These are phyloP conservation scores for Sicyos baderoa DNA, from an alignment of 306 rosid species.

Conservation along the genomic window DNA sequence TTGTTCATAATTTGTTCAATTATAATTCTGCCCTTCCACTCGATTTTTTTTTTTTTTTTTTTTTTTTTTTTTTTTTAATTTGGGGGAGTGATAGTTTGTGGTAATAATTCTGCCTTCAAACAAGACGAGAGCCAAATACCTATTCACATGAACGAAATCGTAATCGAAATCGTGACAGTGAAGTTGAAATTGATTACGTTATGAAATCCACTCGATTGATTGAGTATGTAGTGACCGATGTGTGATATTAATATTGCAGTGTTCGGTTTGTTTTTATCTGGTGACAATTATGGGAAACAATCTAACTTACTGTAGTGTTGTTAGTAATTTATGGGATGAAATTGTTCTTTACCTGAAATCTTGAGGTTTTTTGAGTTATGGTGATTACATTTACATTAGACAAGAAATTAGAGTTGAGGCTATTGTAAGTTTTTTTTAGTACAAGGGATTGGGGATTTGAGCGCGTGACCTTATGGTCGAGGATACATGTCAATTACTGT, in stretches of 20 bases:
- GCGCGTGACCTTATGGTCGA: too few relatives aligned
- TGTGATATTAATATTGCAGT: not conserved
- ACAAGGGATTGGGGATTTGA: too few relatives aligned
- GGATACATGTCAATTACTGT: too few relatives aligned
- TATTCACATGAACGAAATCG: too few relatives aligned
- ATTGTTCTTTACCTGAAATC: not conserved
- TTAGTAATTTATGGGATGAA: not conserved
- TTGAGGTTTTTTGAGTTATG: not conserved
- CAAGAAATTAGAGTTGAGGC: not conserved
- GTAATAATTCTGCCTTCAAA: too few relatives aligned
- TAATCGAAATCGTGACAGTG: too few relatives aligned
- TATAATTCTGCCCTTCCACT: not conserved
- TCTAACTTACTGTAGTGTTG: not conserved
- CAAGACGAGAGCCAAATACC: too few relatives aligned
- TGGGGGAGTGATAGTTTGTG: too few relatives aligned
- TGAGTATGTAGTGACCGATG: not conserved
- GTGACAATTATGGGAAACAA: not conserved
- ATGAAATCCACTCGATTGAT: not conserved
- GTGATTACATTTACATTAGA: constrained; percentile 1
- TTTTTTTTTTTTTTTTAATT: too few relatives aligned
- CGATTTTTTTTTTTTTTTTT: too few relatives aligned
- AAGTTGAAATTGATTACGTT: too few relatives aligned
- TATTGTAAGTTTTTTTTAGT: not conserved
- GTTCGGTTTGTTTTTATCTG: not conserved
- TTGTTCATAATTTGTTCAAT: not conserved